Conservation (phyloP, 2,329 filamentous ascomycete species). For the Blastomyces emzantsi region DNA sequence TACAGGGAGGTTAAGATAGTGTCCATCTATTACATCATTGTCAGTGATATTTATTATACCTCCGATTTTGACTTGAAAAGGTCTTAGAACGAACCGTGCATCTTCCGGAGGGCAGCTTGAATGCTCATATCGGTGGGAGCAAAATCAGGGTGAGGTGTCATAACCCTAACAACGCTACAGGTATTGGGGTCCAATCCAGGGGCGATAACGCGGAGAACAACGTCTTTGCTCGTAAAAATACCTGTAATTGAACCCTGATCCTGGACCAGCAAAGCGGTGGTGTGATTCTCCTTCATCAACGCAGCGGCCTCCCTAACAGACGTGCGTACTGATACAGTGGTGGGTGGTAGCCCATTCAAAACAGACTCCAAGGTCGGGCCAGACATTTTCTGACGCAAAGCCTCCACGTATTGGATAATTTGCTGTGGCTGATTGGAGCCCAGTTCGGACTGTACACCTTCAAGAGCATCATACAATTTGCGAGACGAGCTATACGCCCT, state of each 20-base stretch:
- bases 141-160: conserved; percentile 99
- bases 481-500: conserved; percentile 96
- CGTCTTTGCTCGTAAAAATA: conserved; percentile 99
- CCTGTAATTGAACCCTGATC: conserved; percentile 96
- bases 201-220: conserved; percentile 94
- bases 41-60: conserved; percentile 11
- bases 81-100: conserved; percentile 66
- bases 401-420: conserved; percentile 98
- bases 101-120: conserved; percentile 93
- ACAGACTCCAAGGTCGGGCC: conserved; percentile 94
- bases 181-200: conserved; percentile 87
- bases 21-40: conserved; percentile 58
- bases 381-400: conserved; percentile 91
- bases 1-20: conserved; percentile 95
- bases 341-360: conserved; percentile 80
- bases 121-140: conserved; percentile 99
- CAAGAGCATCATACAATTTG: conserved; percentile 92
- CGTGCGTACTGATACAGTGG: conserved; percentile 89
- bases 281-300: conserved; percentile 98
- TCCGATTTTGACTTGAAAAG: conserved; percentile 5
- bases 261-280: conserved; percentile 89
- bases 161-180: conserved; percentile 96
- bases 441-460: conserved; percentile 94
- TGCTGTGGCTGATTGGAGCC: conserved; percentile 95
- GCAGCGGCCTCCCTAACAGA: conserved; percentile 92